Percentiles rank a stretch among this genome's conserved stretches.
Evolutionary conservation across 108 stramenopile species (phyloP).

Genomic region (Nitzschia palea): DNA sequence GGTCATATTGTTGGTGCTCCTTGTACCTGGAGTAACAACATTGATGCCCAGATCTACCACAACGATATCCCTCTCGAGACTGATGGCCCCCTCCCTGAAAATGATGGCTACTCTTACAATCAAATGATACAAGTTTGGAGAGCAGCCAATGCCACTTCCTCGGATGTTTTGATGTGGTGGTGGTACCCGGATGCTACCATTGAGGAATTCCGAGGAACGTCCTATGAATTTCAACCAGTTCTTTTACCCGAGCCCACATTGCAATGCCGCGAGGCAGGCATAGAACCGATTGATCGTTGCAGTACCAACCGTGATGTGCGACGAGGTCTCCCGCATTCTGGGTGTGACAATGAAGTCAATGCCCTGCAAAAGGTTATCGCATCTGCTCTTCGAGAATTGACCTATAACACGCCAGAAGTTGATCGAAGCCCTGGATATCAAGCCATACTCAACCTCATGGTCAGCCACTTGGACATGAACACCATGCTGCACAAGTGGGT

Average conservation of each 20-base stretch:
- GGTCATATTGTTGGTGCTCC: conserved; percentile 20
- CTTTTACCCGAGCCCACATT: conserved; percentile 27
- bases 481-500: conserved; percentile 12
- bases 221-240: conserved; percentile 28
- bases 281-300: conserved; percentile 16
- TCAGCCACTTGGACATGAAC: conserved; percentile 13
- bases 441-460: background rate
- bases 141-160: conserved; percentile 44
- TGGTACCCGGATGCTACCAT: conserved; percentile 28
- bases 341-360: conserved; percentile 22
- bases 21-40: conserved; percentile 11
- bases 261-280: conserved; percentile 12
- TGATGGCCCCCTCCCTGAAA: conserved; percentile 7
- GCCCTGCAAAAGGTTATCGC: conserved; percentile 6
- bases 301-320: background rate
- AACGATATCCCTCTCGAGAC: conserved; percentile 21
- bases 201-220: conserved; percentile 14
- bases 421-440: conserved; percentile 24
- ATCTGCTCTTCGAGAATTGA: background rate
- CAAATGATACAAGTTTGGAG: conserved; percentile 36
- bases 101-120: conserved; percentile 29
- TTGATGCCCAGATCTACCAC: conserved; percentile 25
- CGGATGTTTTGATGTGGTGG: conserved; percentile 33
- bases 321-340: conserved; percentile 17
- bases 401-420: background rate